Conservation (phyloP, 305 asterid genomes). For the Petunia hybrid region DNA sequence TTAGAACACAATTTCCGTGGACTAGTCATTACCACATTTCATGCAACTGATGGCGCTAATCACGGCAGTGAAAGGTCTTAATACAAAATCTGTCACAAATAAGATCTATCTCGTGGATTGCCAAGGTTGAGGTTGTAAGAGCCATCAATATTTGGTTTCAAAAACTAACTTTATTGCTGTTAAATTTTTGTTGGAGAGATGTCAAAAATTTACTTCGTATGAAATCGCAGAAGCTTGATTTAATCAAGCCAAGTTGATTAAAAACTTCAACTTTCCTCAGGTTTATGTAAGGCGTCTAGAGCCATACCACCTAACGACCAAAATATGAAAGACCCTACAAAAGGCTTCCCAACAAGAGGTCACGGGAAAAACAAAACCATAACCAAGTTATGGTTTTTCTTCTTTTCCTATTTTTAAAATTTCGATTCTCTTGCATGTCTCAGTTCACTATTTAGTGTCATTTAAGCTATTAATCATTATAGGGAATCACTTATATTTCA, state of each 20-base stretch:
- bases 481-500: background rate
- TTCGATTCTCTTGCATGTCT: background rate
- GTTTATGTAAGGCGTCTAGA: too few relatives aligned
- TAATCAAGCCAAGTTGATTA: too few relatives aligned
- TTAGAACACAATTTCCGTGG: too few relatives aligned
- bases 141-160: background rate
- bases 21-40: too few relatives aligned
- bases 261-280: too few relatives aligned
- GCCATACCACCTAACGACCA: too few relatives aligned
- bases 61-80: background rate
- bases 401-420: background rate
- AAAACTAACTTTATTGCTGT: background rate
- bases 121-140: background rate
- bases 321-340: background rate
- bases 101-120: too few relatives aligned
- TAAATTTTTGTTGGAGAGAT: too few relatives aligned
- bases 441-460: background rate
- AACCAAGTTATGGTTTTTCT: too few relatives aligned
- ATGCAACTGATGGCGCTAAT: too few relatives aligned
- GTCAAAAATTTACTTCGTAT: too few relatives aligned
- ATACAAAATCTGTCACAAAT: background rate
- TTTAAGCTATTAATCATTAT: background rate
- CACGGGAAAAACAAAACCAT: background rate
- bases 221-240: background rate
- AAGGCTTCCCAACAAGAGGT: background rate